Evolutionary conservation across 306 rosid species (phyloP).

Genomic region (Cercis canadensis): DNA sequence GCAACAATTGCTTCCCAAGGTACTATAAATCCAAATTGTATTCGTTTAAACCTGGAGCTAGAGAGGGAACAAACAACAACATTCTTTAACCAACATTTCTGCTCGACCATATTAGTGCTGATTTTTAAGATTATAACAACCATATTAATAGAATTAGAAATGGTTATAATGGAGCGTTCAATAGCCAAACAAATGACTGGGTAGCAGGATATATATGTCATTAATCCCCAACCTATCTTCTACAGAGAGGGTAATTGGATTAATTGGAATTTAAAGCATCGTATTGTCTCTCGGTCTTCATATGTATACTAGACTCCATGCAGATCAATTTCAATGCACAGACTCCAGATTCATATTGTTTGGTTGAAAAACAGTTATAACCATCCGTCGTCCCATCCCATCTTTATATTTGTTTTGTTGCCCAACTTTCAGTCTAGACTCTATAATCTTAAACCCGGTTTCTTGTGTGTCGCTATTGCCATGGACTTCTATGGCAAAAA

Average conservation of each 20-base stretch:
- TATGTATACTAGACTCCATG: neutral
- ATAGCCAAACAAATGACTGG: neutral
- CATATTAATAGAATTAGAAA: constrained; percentile 23
- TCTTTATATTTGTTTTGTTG: neutral
- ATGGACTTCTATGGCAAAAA: constrained; percentile 50
- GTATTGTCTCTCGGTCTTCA: neutral
- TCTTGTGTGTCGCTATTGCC: neutral
- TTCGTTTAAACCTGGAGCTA: neutral
- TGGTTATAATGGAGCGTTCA: too few species aligned
- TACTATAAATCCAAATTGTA: neutral
- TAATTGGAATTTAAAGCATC: neutral
- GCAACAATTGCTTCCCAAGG: too few species aligned
- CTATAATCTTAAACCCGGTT: too few species aligned
- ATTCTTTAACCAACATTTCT: neutral
- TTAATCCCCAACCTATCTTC: neutral
- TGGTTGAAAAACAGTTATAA: constrained; percentile 31
- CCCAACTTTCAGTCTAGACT: neutral
- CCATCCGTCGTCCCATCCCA: constrained; percentile 18
- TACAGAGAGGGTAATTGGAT: neutral
- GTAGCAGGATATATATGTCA: neutral
- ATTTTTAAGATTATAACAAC: constrained; percentile 31
- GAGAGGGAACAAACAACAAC: neutral
- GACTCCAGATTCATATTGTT: neutral
- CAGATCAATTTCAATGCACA: neutral
- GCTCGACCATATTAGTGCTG: constrained; percentile 15